These are phyloP conservation scores for Xylaria sp. DNA, from an alignment of 2,329 filamentous ascomycete genomes.

Conservation along the genomic window DNA sequence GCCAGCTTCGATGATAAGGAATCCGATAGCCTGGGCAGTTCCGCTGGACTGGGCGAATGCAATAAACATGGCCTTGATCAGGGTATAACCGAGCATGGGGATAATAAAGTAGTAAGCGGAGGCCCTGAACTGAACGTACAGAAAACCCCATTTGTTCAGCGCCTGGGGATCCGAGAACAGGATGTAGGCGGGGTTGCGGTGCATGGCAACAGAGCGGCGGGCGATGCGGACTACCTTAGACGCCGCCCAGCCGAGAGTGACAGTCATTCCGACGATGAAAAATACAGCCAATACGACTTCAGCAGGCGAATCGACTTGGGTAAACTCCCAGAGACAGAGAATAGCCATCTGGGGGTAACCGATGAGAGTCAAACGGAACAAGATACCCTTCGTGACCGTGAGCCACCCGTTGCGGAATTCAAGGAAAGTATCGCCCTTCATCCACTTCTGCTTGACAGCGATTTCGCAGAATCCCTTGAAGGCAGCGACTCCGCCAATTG, in stretches of 20 bases:
- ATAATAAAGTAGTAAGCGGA: constrained; percentile 89
- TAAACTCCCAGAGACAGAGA: constrained; percentile 85
- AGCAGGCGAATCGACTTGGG: constrained; percentile 73
- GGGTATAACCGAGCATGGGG: constrained; percentile 69
- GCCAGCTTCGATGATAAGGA: constrained; percentile 74
- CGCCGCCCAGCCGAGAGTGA: constrained; percentile 75
- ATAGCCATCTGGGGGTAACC: constrained; percentile 85
- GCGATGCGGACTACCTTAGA: constrained; percentile 82
- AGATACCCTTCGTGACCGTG: constrained; percentile 81
- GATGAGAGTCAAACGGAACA: constrained; percentile 81
- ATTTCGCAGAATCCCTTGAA: constrained; percentile 79
- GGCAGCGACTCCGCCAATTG: constrained; percentile 67
- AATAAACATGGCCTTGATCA: constrained; percentile 82
- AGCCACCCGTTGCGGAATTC: constrained; percentile 89
- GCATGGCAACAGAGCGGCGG: constrained; percentile 78
- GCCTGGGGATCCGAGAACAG: constrained; percentile 84
- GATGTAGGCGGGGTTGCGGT: constrained; percentile 90
- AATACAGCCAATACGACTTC: constrained; percentile 79
- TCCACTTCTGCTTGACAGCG: constrained; percentile 69
- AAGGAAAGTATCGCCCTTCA: constrained; percentile 79
- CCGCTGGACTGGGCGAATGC: constrained; percentile 70
- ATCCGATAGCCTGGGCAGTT: constrained; percentile 72
- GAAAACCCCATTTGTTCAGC: constrained; percentile 90
- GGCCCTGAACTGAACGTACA: constrained; percentile 87
- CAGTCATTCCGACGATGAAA: constrained; percentile 76